These are phyloP conservation scores for Athelia psychrophila DNA, from an alignment of 1,284 basidiomycete genomes.

Conservation along the genomic window DNA sequence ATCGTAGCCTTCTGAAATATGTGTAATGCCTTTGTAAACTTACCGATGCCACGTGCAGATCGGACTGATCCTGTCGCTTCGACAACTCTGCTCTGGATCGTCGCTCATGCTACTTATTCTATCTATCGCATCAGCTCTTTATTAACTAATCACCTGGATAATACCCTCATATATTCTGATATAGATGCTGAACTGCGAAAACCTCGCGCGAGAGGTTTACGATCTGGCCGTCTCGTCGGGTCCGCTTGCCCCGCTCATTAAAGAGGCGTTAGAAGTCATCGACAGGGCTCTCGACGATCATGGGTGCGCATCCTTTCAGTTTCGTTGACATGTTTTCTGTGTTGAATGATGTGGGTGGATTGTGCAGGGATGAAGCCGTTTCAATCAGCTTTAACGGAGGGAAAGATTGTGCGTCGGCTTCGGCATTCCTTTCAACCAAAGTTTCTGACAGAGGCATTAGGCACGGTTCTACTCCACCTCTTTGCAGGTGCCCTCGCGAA, in stretches of 20 bases:
- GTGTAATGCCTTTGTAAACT: too few species aligned
- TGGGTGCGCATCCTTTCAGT: constrained; percentile 55
- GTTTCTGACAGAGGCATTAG: constrained; percentile 38
- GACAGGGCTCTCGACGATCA: constrained; percentile 71
- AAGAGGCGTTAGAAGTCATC: constrained; percentile 77
- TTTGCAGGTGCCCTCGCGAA: constrained; percentile 70
- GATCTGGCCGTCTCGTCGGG: constrained; percentile 49
- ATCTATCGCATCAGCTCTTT: too few species aligned
- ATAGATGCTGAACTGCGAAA: constrained; percentile 36
- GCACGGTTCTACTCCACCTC: constrained; percentile 92
- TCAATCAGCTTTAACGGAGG: constrained; percentile 97
- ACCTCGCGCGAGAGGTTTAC: constrained; percentile 58
- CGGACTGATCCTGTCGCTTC: too few species aligned
- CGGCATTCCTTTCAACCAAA: background rate
- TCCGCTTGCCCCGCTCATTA: constrained; percentile 60
- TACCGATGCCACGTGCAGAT: background rate
- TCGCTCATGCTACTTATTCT: too few species aligned
- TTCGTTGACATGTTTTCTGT: background rate
- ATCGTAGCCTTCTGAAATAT: too few species aligned
- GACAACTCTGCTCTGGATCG: too few species aligned
- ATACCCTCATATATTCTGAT: too few species aligned
- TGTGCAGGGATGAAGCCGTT: constrained; percentile 55
- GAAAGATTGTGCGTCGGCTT: constrained; percentile 90
- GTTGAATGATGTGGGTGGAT: constrained; percentile 2
- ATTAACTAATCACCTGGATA: too few species aligned